Conservation (phyloP, 306 rosid species). For the Canavalia ensiformis region DNA sequence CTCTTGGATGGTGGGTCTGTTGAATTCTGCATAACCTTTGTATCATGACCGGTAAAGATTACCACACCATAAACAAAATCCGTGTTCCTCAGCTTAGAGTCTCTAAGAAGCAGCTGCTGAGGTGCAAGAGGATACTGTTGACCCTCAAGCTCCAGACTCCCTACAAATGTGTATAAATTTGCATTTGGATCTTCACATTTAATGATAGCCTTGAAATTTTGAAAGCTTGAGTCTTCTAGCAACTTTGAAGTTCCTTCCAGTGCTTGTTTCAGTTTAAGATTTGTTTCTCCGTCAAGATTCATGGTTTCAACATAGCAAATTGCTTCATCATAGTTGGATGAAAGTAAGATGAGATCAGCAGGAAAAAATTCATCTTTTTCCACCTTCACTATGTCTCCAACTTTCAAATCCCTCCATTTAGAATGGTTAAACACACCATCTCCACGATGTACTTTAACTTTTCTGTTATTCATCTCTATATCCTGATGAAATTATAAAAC, state of each 20-base stretch:
- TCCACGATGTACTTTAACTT: conserved; percentile 74
- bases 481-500: conserved; percentile 66
- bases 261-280: conserved; percentile 89
- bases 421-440: conserved; percentile 64
- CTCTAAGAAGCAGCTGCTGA: conserved; percentile 94
- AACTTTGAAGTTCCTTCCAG: conserved; percentile 75
- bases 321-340: conserved; percentile 90
- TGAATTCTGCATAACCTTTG: conserved; percentile 96
- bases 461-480: conserved; percentile 90
- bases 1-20: conserved; percentile 97
- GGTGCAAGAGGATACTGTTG: conserved; percentile 83
- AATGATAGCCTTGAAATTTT: conserved; percentile 75
- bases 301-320: conserved; percentile 97
- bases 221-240: conserved; percentile 70
- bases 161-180: conserved; percentile 86
- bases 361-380: conserved; percentile 93
- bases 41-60: conserved; percentile 89
- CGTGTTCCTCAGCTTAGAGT: conserved; percentile 96
- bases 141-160: conserved; percentile 72
- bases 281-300: conserved; percentile 96
- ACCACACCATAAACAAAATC: conserved; percentile 95
- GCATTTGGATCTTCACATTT: conserved; percentile 98
- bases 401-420: conserved; percentile 93
- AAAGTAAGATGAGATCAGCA: conserved; percentile 91
- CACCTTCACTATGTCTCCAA: conserved; percentile 92